Conservation (phyloP, 2,329 filamentous ascomycete species). For the Fusarium ambrosium region DNA sequence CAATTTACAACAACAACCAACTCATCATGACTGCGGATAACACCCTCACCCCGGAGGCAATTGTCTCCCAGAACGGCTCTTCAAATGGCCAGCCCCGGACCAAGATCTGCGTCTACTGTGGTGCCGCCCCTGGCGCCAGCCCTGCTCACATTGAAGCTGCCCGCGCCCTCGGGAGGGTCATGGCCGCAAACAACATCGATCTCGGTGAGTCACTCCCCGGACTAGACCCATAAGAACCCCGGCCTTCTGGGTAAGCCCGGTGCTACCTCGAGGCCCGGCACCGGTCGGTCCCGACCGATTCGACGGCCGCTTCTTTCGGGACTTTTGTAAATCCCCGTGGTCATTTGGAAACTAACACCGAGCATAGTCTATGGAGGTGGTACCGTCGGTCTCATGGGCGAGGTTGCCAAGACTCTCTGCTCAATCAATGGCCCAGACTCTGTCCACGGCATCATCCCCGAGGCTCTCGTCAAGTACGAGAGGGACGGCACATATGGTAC, state of each 20-base stretch:
- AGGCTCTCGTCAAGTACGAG: conserved; percentile 85
- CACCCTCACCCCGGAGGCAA: conserved; percentile 26
- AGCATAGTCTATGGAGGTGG: conserved; percentile 88
- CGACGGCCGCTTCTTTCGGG: conserved; percentile 7
- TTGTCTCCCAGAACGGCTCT: conserved; percentile 42
- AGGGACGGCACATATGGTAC: conserved; percentile 70
- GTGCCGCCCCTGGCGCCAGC: conserved; percentile 79
- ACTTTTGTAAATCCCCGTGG: neutral
- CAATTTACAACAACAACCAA: neutral
- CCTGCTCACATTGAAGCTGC: conserved; percentile 84
- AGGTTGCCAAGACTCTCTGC: conserved; percentile 88
- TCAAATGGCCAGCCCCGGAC: conserved; percentile 58
- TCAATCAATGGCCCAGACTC: conserved; percentile 82
- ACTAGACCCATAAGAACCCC: conserved; percentile 4
- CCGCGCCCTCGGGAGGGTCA: conserved; percentile 76
- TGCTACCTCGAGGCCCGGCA: conserved; percentile 9
- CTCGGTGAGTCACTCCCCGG: conserved; percentile 66
- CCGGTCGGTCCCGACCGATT: conserved; percentile 8
- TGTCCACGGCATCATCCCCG: conserved; percentile 95
- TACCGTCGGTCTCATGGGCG: conserved; percentile 95
- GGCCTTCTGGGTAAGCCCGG: neutral
- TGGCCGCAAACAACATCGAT: conserved; percentile 82
- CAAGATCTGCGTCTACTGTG: conserved; percentile 96
- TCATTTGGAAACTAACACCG: conserved; percentile 19
- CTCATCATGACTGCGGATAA: conserved; percentile 49